A percentile compares a stretch with the other conserved stretches of the same genome.
Conservation (phyloP, 2,329 filamentous ascomycete genomes). For the Tolypocladium guangdongense region DNA sequence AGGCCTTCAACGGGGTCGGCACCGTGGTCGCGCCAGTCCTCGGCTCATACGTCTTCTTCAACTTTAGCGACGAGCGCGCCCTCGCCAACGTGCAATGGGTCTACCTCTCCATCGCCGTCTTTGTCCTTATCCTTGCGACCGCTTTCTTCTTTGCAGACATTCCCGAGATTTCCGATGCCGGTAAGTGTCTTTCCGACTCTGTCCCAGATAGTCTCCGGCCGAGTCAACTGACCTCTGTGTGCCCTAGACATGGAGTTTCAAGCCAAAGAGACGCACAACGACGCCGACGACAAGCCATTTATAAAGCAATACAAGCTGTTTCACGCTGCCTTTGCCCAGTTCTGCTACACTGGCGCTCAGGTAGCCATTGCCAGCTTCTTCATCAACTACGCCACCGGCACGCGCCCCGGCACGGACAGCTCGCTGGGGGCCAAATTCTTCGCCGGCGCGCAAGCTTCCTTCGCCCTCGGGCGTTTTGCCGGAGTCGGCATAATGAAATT, state of each 20-base stretch:
- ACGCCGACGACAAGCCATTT: slow-evolving; percentile 49
- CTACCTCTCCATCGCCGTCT: slow-evolving; percentile 61
- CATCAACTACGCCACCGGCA: slow-evolving; percentile 61
- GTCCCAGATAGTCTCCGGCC: no score
- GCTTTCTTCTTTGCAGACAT: slow-evolving; percentile 59
- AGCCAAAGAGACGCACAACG: slow-evolving; percentile 40
- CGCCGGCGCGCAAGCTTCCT: slow-evolving; percentile 62
- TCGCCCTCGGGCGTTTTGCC: slow-evolving; percentile 61
- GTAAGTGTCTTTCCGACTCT: slow-evolving; percentile 10
- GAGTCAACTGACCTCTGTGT: slow-evolving; percentile 2
- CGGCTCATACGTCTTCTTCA: slow-evolving; percentile 65
- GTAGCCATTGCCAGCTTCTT: slow-evolving; percentile 56
- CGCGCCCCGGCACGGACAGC: slow-evolving; percentile 37
- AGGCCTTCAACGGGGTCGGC: slow-evolving; percentile 68
- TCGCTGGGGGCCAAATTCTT: slow-evolving; percentile 54
- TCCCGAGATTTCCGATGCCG: slow-evolving; percentile 54
- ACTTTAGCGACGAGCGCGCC: slow-evolving; percentile 42
- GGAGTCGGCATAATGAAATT: slow-evolving; percentile 58
- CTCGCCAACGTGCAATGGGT: slow-evolving; percentile 66
- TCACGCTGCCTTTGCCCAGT: slow-evolving; percentile 65
- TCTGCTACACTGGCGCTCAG: slow-evolving; percentile 69
- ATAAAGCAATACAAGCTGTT: slow-evolving; percentile 64
- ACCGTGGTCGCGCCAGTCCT: slow-evolving; percentile 63
- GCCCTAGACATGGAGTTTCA: slow-evolving; percentile 52
- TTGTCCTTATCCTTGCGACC: slow-evolving; percentile 54